These are phyloP conservation scores for Penicillium sp. DNA, from an alignment of 2,329 filamentous ascomycete genomes.

Conservation along the genomic window DNA sequence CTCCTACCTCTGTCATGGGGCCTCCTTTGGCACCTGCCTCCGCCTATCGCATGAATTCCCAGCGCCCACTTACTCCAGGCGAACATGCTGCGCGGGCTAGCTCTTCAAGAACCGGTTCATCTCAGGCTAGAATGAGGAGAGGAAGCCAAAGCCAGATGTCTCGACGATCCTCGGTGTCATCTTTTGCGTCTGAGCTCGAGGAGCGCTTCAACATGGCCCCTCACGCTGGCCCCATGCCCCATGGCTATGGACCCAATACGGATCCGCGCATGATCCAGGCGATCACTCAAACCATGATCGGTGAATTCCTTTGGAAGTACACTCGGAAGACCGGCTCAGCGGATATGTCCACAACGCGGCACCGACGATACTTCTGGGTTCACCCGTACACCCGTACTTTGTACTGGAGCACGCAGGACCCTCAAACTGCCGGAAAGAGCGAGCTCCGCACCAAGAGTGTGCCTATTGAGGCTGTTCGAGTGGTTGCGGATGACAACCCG, in stretches of 20 bases:
- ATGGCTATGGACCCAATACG: slow-evolving; percentile 67
- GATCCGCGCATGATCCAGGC: slow-evolving; percentile 99
- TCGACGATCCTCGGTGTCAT: slow-evolving; percentile 84
- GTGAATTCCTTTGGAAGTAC: slow-evolving; percentile 98
- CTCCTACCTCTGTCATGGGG: slow-evolving; percentile 62
- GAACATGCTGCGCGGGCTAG: slow-evolving; percentile 46
- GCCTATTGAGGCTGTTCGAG: slow-evolving; percentile 85
- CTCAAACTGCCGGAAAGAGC: slow-evolving; percentile 69
- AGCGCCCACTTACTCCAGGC: slow-evolving; percentile 61
- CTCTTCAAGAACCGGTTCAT: slow-evolving; percentile 50
- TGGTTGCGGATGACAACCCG: slow-evolving; percentile 91
- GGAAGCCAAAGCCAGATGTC: slow-evolving; percentile 46
- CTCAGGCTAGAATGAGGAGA: slow-evolving; percentile 54
- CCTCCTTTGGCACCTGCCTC: slow-evolving; percentile 83
- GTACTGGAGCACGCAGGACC: slow-evolving; percentile 94
- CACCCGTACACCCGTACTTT: slow-evolving; percentile 94
- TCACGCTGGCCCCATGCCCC: slow-evolving; percentile 47
- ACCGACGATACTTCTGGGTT: slow-evolving; percentile 97
- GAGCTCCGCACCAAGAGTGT: slow-evolving; percentile 86
- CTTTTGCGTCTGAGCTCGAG: slow-evolving; percentile 92
- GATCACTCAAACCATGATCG: slow-evolving; percentile 99
- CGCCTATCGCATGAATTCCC: slow-evolving; percentile 54
- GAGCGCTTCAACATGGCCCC: slow-evolving; percentile 76
- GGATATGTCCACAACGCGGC: slow-evolving; percentile 82
- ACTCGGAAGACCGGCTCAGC: slow-evolving; percentile 89